phyloP scores from a whole-genome alignment of 345 rosid genomes.

The Eucalyptus guilfoylei region DNA sequence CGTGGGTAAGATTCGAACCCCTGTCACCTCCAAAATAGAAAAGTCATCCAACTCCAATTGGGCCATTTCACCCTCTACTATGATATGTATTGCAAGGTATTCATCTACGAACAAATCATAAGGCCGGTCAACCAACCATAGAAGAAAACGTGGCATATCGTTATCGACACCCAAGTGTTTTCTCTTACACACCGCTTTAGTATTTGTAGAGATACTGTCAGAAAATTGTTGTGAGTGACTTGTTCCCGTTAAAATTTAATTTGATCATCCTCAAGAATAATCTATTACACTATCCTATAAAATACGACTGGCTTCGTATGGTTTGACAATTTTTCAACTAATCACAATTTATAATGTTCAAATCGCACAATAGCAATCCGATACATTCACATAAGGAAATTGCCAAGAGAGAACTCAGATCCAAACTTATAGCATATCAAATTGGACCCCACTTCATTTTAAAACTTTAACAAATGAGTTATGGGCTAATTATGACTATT shows the following conservation, averaged over 20 bases:
- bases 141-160: neutral
- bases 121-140: neutral
- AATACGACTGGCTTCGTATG: neutral
- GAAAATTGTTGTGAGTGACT: neutral
- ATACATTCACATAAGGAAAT: neutral
- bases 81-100: neutral
- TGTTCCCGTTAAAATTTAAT: neutral
- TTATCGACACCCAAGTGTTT: neutral
- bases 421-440: neutral
- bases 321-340: neutral
- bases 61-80: neutral
- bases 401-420: neutral
- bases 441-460: neutral
- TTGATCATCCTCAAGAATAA: neutral
- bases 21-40: neutral
- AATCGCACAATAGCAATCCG: neutral
- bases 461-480: neutral
- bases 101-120: neutral
- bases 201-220: neutral
- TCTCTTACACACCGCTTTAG: neutral
- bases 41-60: neutral
- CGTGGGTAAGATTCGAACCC: neutral
- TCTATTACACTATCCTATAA: neutral
- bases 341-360: neutral
- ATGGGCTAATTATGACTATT: neutral